These are phyloP conservation scores for Hyphopichia homilentoma DNA, from an alignment of 805 yeast genomes.

Conservation along the genomic window DNA sequence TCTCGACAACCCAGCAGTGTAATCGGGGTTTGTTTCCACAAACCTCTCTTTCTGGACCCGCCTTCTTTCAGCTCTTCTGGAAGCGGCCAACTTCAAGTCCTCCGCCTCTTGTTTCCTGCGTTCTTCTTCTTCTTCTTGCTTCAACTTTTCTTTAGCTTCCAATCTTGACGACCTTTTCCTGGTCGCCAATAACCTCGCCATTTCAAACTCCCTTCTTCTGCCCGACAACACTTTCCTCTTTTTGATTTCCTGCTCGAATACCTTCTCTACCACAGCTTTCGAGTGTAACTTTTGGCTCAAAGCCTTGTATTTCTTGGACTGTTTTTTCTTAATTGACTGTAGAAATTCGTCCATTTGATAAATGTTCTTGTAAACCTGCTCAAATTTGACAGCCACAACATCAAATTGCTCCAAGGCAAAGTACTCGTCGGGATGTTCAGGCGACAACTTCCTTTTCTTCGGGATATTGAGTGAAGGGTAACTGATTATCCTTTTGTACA, in stretches of 20 bases:
- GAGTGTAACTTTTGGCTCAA: constrained; percentile 12
- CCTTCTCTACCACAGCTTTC: constrained; percentile 14
- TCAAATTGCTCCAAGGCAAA: constrained; percentile 30
- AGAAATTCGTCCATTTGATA: constrained; percentile 25
- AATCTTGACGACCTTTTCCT: constrained; percentile 73
- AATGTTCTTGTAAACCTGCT: constrained; percentile 26
- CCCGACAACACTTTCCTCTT: constrained; percentile 52
- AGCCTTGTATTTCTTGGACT: constrained; percentile 21
- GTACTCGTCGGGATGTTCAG: constrained; percentile 26
- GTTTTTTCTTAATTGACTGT: constrained; percentile 18
- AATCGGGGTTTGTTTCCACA: constrained; percentile 11
- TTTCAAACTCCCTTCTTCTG: constrained; percentile 59
- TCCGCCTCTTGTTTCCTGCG: constrained; percentile 44
- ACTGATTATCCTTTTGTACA: constrained; percentile 37
- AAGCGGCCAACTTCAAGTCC: constrained; percentile 40
- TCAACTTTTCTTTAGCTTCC: constrained; percentile 55
- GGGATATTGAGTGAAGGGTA: constrained; percentile 30
- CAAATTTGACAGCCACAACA: constrained; percentile 22
- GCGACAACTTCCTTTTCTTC: constrained; percentile 29
- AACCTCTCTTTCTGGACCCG: constrained; percentile 27
- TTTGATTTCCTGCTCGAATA: constrained; percentile 42
- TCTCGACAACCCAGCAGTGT: constrained; percentile 23
- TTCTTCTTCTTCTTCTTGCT: constrained; percentile 50
- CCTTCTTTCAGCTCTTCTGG: constrained; percentile 39
- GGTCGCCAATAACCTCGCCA: constrained; percentile 59